A percentile compares a stretch with the other conserved stretches of the same genome.
Evolutionary conservation across 2,329 filamentous ascomycete species (phyloP).

Genomic region (Knufia petricola): DNA sequence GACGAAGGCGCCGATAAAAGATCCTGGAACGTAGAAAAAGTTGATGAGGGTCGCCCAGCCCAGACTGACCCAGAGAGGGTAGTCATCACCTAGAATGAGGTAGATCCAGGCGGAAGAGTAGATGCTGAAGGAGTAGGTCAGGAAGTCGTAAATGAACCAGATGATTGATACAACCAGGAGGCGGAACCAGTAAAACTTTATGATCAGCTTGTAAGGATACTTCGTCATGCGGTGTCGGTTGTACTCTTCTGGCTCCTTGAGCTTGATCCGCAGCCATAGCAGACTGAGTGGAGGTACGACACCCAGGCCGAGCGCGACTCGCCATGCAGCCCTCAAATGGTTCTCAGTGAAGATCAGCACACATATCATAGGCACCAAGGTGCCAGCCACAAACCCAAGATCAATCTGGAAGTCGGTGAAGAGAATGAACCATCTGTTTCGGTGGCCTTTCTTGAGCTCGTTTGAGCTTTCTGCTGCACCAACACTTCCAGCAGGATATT

Average conservation of each 20-base stretch:
- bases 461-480: constrained; percentile 75
- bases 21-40: constrained; percentile 79
- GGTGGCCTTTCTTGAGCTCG: constrained; percentile 66
- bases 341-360: constrained; percentile 49
- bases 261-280: constrained; percentile 59
- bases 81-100: constrained; percentile 51
- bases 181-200: constrained; percentile 63
- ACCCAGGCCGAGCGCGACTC: constrained; percentile 68
- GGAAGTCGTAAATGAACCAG: constrained; percentile 87
- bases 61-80: constrained; percentile 65
- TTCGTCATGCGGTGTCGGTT: constrained; percentile 59
- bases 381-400: constrained; percentile 69
- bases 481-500: constrained; percentile 56
- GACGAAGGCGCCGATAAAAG: constrained; percentile 64
- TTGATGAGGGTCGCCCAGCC: constrained; percentile 87
- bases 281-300: constrained; percentile 66
- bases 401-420: constrained; percentile 88
- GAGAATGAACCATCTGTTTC: constrained; percentile 86
- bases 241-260: constrained; percentile 72
- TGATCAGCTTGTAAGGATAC: constrained; percentile 42
- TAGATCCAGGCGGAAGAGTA: constrained; percentile 57
- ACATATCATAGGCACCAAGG: constrained; percentile 63
- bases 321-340: constrained; percentile 69
- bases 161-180: constrained; percentile 61
- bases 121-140: constrained; percentile 73